Base-by-base conservation (phyloP, 2,329 filamentous ascomycete species). In the Chalara sp. region DNA sequence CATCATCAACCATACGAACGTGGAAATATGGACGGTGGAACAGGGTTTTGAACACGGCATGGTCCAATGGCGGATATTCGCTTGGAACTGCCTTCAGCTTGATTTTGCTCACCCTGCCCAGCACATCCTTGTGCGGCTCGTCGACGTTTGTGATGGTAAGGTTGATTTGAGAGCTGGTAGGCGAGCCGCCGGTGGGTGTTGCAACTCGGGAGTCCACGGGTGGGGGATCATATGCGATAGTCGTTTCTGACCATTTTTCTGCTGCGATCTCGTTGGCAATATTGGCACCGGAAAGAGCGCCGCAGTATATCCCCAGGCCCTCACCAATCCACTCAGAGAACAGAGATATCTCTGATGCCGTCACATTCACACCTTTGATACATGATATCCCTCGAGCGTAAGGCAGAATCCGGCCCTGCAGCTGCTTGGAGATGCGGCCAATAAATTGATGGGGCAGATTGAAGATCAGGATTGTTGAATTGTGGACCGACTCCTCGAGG, bases 11-110 rank as follows among this genome's bases (percentile, higher is more conserved):
- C 70, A 97, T 84, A 60, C 89, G 87, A 13, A 97, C 92, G 68
- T 97, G 92, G 79, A 99, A 99, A 74, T 99, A 99, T 0, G 89
- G 89, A 46, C 93, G 83, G 71, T 96, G 88, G 80, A 99, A 99
- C 37, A 99, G 82, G 13, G 81, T 81, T 68, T 87, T 86, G 67
- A 96, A 84, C 52, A 88, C 84, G 42, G 79, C 76, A 68, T 97
- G 92, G 67, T 93, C 89, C 43, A 99, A 79, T 0, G 90, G 82
- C 21, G 89, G 89, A 66, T 93, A 96, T 52, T 93, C 87, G 37
- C 77, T 70, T 0, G 93, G 93, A 30, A 96, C 72, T 6, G 89
- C 78, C 29, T 81, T 84, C 44, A 97, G 77, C 64, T 81, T 82
- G 11, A 84, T 79, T 69, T 84, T 83, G 57, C 82, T 85, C 46